Percentiles rank a stretch among this genome's conserved stretches.
Evolutionary conservation across 108 stramenopile genomes (phyloP).

Genomic region (Nannochloropsis granulata): DNA sequence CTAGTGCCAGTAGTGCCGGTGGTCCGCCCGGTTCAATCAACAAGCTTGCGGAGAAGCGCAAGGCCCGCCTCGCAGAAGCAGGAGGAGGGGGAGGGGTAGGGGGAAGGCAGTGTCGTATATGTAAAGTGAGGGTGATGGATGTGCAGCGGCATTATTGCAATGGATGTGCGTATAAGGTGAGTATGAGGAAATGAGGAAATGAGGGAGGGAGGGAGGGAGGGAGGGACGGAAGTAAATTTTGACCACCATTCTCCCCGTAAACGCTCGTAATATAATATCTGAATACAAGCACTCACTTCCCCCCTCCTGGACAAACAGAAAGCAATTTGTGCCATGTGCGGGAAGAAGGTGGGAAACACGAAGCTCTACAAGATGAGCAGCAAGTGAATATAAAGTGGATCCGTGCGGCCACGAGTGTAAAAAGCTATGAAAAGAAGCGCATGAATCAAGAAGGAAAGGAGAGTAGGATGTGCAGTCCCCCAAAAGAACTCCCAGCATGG

Average conservation of each 20-base stretch:
- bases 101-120: background rate
- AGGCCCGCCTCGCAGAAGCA: background rate
- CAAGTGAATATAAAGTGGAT: background rate
- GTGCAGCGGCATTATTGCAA: background rate
- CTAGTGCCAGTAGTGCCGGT: background rate
- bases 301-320: background rate
- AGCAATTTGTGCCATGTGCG: constrained; percentile 4
- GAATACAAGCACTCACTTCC: background rate
- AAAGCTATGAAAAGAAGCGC: no score
- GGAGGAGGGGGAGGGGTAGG: background rate
- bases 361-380: background rate
- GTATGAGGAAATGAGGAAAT: background rate
- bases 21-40: background rate
- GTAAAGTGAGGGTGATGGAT: background rate
- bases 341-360: background rate
- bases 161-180: background rate
- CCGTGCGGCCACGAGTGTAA: no score
- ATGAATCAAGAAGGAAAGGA: no score
- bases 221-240: no score
- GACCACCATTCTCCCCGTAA: no score
- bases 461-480: no score
- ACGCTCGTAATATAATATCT: background rate
- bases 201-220: background rate
- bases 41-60: background rate
- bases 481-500: no score